Percentiles rank a stretch among this genome's conserved stretches.
Conservation (phyloP, 805 yeast genomes). For the Starmerella geochares region DNA sequence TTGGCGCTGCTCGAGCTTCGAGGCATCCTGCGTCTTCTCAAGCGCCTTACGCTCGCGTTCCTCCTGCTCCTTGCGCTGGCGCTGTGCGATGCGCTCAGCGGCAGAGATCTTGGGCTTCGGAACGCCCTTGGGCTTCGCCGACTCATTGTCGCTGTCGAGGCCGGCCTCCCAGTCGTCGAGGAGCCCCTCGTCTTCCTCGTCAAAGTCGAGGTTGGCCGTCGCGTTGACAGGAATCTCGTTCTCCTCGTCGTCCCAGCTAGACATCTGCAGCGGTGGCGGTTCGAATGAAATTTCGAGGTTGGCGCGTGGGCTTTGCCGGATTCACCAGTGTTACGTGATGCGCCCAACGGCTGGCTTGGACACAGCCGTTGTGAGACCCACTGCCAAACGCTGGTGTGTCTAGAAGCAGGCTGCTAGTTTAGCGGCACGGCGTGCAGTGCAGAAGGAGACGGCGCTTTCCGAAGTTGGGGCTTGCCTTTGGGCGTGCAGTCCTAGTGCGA, state of each 20-base stretch:
- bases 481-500: too few relatives aligned
- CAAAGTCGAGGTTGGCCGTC: constrained; percentile 69
- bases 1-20: constrained; percentile 60
- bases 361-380: too few relatives aligned
- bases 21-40: constrained; percentile 45
- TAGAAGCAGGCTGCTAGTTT: too few relatives aligned
- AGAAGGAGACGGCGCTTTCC: too few relatives aligned
- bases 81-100: constrained; percentile 35
- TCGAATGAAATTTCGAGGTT: too few relatives aligned
- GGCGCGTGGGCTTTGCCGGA: too few relatives aligned
- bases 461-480: too few relatives aligned
- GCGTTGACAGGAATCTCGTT: constrained; percentile 57
- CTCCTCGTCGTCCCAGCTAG: constrained; percentile 69
- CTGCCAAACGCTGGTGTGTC: too few relatives aligned
- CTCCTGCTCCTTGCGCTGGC: constrained; percentile 39
- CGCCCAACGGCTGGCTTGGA: too few relatives aligned
- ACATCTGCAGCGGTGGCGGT: constrained; percentile 10
- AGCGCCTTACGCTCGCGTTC: constrained; percentile 39
- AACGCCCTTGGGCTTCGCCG: constrained; percentile 26
- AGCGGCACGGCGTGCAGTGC: too few relatives aligned
- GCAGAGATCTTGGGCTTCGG: constrained; percentile 40
- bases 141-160: constrained; percentile 53
- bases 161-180: constrained; percentile 86
- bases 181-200: constrained; percentile 65
- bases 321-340: too few relatives aligned